phyloP scores from a whole-genome alignment of 2,329 filamentous ascomycete species.

The Diaporthe humulicola region DNA sequence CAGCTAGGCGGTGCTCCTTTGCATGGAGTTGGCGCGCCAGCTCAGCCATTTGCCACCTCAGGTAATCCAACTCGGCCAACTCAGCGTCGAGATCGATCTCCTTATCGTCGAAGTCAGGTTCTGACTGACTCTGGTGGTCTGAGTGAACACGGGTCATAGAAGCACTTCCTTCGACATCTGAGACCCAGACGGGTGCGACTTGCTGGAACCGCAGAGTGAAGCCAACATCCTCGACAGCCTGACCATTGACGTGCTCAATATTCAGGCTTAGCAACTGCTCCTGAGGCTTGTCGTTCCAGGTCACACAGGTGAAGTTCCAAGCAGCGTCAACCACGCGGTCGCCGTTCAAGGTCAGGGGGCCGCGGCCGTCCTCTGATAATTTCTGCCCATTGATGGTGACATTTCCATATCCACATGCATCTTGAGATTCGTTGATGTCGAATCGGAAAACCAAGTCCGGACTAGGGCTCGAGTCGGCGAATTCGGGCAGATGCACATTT shows the following conservation, averaged over 20 bases:
- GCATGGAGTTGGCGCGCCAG: constrained; percentile 57
- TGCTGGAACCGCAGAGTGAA: constrained; percentile 63
- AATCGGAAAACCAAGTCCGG: constrained; percentile 52
- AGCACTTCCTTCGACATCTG: constrained; percentile 57
- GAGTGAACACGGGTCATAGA: constrained; percentile 47
- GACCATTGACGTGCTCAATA: constrained; percentile 58
- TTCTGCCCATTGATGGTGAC: constrained; percentile 61
- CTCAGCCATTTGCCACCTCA: constrained; percentile 56
- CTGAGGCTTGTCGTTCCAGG: constrained; percentile 53
- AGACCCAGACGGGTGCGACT: constrained; percentile 56
- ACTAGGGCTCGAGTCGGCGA: not conserved
- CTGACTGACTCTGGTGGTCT: constrained; percentile 41
- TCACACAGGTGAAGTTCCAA: constrained; percentile 63
- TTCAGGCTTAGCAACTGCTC: constrained; percentile 61
- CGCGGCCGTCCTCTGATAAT: constrained; percentile 58
- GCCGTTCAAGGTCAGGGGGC: constrained; percentile 54
- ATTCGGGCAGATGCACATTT: constrained; percentile 44
- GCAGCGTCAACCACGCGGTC: constrained; percentile 56
- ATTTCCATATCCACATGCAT: constrained; percentile 61
- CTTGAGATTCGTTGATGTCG: constrained; percentile 58
- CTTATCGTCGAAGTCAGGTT: constrained; percentile 39
- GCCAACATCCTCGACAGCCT: constrained; percentile 52
- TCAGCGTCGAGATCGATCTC: constrained; percentile 55
- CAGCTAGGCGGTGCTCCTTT: constrained; percentile 56
- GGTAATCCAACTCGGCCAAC: constrained; percentile 58